Conservation (phyloP, 495 filamentous ascomycete species). For the Podospora appendiculata region DNA sequence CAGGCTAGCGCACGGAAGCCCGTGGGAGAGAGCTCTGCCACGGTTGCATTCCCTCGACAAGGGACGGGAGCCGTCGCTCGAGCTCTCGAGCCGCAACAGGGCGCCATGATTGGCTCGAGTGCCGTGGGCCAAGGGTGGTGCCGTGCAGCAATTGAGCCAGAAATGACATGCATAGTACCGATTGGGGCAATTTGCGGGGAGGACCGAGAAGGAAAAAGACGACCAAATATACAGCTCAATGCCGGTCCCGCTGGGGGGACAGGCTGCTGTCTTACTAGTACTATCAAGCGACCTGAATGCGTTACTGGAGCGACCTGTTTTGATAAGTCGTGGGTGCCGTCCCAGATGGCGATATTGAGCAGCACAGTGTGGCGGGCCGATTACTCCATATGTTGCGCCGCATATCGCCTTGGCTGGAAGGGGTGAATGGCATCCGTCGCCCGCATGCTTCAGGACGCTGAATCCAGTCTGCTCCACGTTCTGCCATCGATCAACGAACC, state of each 20-base stretch:
- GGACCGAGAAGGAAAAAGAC: background rate
- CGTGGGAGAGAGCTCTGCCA: background rate
- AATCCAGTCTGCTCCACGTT: no score
- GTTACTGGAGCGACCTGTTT: no score
- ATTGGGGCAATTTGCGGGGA: slow-evolving; percentile 10
- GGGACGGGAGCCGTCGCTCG: slow-evolving; percentile 2
- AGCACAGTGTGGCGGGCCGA: no score
- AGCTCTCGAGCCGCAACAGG: background rate
- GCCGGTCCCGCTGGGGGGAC: slow-evolving; percentile 9
- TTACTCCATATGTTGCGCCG: no score
- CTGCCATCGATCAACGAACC: no score
- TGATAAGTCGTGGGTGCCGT: no score
- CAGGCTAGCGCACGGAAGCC: slow-evolving; percentile 7
- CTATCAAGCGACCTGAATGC: no score
- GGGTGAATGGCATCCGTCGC: no score
- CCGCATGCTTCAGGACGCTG: no score
- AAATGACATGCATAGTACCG: slow-evolving; percentile 6
- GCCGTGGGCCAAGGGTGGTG: background rate
- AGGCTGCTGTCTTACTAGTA: background rate
- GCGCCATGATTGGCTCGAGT: slow-evolving; percentile 7
- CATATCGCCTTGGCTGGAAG: no score
- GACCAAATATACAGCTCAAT: slow-evolving; percentile 15
- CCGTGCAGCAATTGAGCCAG: slow-evolving; percentile 16
- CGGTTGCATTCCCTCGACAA: background rate
- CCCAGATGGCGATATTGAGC: no score